Percentiles rank a stretch among this genome's conserved stretches.
phyloP scores from a whole-genome alignment of 2,329 filamentous ascomycete genomes.

The Penicillium hordei region DNA sequence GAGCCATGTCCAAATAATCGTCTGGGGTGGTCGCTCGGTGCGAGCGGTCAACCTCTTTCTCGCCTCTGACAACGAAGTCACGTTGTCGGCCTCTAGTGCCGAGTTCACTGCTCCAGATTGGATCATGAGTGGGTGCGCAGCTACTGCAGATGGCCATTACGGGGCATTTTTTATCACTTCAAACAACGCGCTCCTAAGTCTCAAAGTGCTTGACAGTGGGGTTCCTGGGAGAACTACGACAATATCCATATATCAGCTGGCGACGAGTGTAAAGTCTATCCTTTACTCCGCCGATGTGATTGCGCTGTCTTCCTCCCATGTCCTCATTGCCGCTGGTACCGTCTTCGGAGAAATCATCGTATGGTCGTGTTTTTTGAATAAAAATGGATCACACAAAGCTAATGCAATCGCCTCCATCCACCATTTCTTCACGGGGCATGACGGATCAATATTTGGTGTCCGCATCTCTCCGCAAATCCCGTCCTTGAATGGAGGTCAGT shows the following conservation, averaged over 20 bases:
- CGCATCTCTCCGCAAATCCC: conserved; percentile 64
- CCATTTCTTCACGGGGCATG: conserved; percentile 67
- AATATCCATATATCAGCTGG: conserved; percentile 38
- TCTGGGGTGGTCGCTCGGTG: conserved; percentile 70
- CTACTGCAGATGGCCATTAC: conserved; percentile 25
- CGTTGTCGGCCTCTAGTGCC: conserved; percentile 32
- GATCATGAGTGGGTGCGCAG: conserved; percentile 66
- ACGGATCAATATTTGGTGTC: conserved; percentile 92
- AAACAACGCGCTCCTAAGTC: conserved; percentile 74
- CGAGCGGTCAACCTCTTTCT: conserved; percentile 38
- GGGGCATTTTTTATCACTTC: conserved; percentile 71
- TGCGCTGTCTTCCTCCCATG: conserved; percentile 57
- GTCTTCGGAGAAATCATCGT: conserved; percentile 92
- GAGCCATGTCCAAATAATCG: conserved; percentile 42
- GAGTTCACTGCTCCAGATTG: conserved; percentile 65
- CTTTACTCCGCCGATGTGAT: conserved; percentile 79
- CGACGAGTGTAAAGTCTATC: conserved; percentile 68
- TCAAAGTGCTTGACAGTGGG: conserved; percentile 35
- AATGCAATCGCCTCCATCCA: conserved; percentile 46
- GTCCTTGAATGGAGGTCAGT: conserved; percentile 37
- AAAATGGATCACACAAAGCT: conserved; percentile 9
- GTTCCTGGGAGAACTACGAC: conserved; percentile 22
- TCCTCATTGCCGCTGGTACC: conserved; percentile 83
- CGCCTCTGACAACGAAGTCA: conserved; percentile 23
- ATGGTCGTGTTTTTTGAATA: conserved; percentile 66